A percentile compares a stretch with the other conserved stretches of the same genome.
phyloP scores from a whole-genome alignment of 73 alveolate species.

The Uronychia setigera region DNA sequence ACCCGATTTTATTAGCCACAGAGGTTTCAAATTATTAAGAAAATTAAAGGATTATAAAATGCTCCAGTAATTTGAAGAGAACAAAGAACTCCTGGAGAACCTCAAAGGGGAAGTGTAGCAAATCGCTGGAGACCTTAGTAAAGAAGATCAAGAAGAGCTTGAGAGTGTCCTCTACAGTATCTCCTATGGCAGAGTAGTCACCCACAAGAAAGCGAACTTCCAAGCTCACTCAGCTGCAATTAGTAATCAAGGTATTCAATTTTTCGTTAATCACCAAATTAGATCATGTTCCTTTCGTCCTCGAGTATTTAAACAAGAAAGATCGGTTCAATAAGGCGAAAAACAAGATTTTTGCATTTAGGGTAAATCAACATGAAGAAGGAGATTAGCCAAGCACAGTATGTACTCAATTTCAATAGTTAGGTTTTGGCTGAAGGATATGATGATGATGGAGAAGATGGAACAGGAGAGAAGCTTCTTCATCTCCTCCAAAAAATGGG shows the following conservation, averaged over 20 bases:
- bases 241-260: constrained; percentile 1
- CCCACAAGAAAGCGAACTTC: constrained; percentile 48
- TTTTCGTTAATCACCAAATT: background rate
- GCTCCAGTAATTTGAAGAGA: no score
- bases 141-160: constrained; percentile 48
- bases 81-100: no score
- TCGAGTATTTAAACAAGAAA: constrained; percentile 33
- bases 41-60: no score
- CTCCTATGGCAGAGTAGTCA: constrained; percentile 37
- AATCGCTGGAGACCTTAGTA: constrained; percentile 19
- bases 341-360: constrained; percentile 38
- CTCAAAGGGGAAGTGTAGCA: no score
- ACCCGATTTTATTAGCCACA: no score
- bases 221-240: constrained; percentile 73
- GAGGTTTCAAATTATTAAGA: no score
- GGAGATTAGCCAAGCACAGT: constrained; percentile 1
- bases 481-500: constrained; percentile 65
- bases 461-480: constrained; percentile 63
- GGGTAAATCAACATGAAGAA: constrained; percentile 37
- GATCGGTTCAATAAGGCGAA: constrained; percentile 42
- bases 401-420: background rate
- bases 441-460: constrained; percentile 68
- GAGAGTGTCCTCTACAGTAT: constrained; percentile 63
- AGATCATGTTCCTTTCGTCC: constrained; percentile 50
- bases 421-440: background rate